Evolutionary conservation across 2,329 filamentous ascomycete species (phyloP).

Genomic region (Monilinia fructicola): DNA sequence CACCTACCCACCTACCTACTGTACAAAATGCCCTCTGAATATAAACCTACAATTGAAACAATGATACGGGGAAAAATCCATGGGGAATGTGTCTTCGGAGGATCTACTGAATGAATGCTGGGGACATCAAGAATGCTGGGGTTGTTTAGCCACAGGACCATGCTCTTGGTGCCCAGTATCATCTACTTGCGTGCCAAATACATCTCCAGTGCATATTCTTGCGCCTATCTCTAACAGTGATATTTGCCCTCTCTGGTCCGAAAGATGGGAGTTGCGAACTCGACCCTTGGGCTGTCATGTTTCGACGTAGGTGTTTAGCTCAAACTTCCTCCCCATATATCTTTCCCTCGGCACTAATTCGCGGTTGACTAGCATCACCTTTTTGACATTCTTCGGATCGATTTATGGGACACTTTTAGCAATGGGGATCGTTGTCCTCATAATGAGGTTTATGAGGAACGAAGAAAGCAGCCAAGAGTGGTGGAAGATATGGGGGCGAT

Average conservation of each 20-base stretch:
- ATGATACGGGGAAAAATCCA: neutral
- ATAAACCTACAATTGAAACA: neutral
- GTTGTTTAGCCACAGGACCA: slow-evolving; percentile 45
- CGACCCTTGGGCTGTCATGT: slow-evolving; percentile 45
- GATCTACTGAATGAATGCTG: slow-evolving; percentile 39
- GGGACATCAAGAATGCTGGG: slow-evolving; percentile 50
- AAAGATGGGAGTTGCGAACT: slow-evolving; percentile 47
- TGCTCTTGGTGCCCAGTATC: slow-evolving; percentile 41
- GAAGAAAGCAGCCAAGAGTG: neutral
- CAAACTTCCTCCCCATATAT: neutral
- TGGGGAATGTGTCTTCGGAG: neutral
- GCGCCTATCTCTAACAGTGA: slow-evolving; percentile 52
- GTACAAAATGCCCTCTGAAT: neutral
- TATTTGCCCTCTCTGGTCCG: slow-evolving; percentile 53
- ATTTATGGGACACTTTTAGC: slow-evolving; percentile 39
- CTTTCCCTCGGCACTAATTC: neutral
- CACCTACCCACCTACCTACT: too few relatives aligned
- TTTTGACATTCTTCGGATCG: slow-evolving; percentile 42
- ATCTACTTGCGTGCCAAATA: slow-evolving; percentile 55
- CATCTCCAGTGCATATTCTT: slow-evolving; percentile 47
- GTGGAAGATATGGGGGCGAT: neutral
- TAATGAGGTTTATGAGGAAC: neutral
- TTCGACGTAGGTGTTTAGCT: slow-evolving; percentile 38
- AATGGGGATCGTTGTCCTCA: slow-evolving; percentile 26
- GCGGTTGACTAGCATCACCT: slow-evolving; percentile 39